Evolutionary conservation across 768 basidiomycete species (phyloP).

Genomic region (Calocera viscosa): DNA sequence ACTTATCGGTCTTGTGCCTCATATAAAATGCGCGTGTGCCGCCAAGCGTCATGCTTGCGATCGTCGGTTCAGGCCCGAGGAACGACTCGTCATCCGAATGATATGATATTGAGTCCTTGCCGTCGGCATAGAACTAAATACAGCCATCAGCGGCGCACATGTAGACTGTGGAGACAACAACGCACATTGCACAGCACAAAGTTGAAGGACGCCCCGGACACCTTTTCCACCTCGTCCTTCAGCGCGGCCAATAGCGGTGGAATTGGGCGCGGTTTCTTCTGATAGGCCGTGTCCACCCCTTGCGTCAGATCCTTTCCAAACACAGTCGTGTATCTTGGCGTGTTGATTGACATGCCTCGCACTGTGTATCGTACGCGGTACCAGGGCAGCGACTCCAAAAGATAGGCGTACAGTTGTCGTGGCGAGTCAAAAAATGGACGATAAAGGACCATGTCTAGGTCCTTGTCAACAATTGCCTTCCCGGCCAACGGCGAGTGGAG

Average conservation of each 20-base stretch:
- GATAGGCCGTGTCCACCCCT: conserved; percentile 18
- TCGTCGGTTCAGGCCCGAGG: conserved; percentile 26
- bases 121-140: conserved; percentile 12
- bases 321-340: conserved; percentile 25
- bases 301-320: conserved; percentile 25
- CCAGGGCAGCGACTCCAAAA: conserved; percentile 24
- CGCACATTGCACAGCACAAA: conserved; percentile 16
- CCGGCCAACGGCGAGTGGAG: not conserved
- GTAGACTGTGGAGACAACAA: conserved; percentile 19
- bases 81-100: conserved; percentile 26
- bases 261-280: conserved; percentile 24
- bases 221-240: conserved; percentile 20
- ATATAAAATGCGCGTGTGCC: conserved; percentile 24
- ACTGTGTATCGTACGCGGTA: conserved; percentile 25
- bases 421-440: conserved; percentile 21
- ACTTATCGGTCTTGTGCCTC: conserved; percentile 23
- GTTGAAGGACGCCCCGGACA: conserved; percentile 26
- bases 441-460: conserved; percentile 23
- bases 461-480: conserved; percentile 1
- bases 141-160: conserved; percentile 17
- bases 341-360: conserved; percentile 22
- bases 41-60: conserved; percentile 26
- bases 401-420: conserved; percentile 19
- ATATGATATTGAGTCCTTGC: conserved; percentile 25
- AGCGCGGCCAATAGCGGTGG: conserved; percentile 22